Evolutionary conservation across 225 moss, liverwort and hornwort genomes (phyloP).

Genomic region (Bryoerythrophyllum caledonicum): DNA sequence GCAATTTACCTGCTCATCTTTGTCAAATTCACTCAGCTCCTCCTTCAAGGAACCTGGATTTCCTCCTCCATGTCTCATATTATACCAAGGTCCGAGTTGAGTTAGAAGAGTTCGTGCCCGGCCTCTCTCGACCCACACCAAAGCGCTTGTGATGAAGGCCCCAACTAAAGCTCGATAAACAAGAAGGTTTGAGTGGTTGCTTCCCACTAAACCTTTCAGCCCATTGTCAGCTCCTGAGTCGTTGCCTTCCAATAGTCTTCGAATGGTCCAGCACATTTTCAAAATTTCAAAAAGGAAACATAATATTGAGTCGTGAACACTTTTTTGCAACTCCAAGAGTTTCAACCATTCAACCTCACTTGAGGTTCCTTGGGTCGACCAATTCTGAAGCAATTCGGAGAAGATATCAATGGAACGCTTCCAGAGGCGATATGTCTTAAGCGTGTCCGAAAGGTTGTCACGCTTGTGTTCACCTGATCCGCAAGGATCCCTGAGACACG

Average conservation of each 20-base stretch:
- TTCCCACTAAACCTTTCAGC: background rate
- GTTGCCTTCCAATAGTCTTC: background rate
- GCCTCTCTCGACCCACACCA: slow-evolving; percentile 26
- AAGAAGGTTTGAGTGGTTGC: background rate
- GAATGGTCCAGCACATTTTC: background rate
- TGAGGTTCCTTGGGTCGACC: slow-evolving; percentile 10
- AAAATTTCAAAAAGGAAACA: background rate
- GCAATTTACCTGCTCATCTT: slow-evolving; percentile 17
- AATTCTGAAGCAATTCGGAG: slow-evolving; percentile 30
- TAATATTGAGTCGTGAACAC: background rate
- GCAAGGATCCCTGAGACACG: slow-evolving; percentile 20
- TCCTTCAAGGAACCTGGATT: slow-evolving; percentile 7
- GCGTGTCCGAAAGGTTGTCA: background rate
- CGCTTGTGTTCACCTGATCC: slow-evolving; percentile 22
- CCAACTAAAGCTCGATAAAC: background rate
- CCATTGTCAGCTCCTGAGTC: background rate
- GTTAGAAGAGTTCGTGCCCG: slow-evolving; percentile 27
- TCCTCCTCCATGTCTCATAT: background rate
- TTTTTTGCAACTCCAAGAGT: slow-evolving; percentile 34
- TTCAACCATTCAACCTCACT: slow-evolving; percentile 20
- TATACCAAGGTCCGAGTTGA: slow-evolving; percentile 32
- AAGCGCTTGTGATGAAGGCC: background rate
- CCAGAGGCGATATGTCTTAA: slow-evolving; percentile 17
- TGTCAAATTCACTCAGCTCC: slow-evolving; percentile 26
- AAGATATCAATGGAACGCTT: slow-evolving; percentile 21